phyloP scores from a whole-genome alignment of 1,284 basidiomycete genomes.

The Testicularia cyperi region DNA sequence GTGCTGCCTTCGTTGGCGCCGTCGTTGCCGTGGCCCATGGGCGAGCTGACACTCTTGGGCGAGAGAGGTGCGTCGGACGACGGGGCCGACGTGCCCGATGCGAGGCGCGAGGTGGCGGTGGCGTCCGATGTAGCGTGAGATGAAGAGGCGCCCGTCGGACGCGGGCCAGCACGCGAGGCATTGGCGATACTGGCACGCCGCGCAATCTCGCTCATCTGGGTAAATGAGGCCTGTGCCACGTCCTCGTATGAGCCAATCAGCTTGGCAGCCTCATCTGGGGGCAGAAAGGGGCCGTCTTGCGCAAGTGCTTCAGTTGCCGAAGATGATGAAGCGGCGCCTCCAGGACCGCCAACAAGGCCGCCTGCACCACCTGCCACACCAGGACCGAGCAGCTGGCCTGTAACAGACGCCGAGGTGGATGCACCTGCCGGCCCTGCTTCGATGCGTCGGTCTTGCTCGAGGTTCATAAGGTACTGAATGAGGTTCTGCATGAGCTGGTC shows the following conservation, averaged over 20 bases:
- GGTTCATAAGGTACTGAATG: slow-evolving; percentile 75
- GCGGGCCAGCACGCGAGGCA: slow-evolving; percentile 1
- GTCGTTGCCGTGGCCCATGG: slow-evolving; percentile 1
- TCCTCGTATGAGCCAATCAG: slow-evolving; percentile 67
- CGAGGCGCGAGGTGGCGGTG: slow-evolving; percentile 8
- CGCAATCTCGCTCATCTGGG: slow-evolving; percentile 75
- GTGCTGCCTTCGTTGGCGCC: background rate
- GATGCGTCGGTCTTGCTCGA: slow-evolving; percentile 23
- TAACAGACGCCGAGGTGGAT: too few relatives aligned
- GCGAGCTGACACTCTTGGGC: slow-evolving; percentile 40
- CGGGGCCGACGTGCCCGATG: slow-evolving; percentile 15
- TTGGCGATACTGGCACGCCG: slow-evolving; percentile 60
- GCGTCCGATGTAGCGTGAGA: slow-evolving; percentile 3
- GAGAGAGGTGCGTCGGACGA: slow-evolving; percentile 30
- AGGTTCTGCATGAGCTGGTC: slow-evolving; percentile 79
- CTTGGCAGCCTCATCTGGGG: slow-evolving; percentile 67
- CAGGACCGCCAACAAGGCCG: background rate
- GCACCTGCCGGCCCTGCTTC: too few relatives aligned
- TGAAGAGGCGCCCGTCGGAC: slow-evolving; percentile 7
- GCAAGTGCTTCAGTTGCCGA: slow-evolving; percentile 2
- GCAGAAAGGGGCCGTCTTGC: slow-evolving; percentile 64
- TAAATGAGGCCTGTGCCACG: slow-evolving; percentile 68
- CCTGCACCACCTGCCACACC: too few relatives aligned
- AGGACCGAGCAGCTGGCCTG: too few relatives aligned
- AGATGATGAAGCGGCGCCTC: slow-evolving; percentile 2